Base-by-base conservation (phyloP, 805 yeast species). In the Ogataea zsoltii region DNA sequence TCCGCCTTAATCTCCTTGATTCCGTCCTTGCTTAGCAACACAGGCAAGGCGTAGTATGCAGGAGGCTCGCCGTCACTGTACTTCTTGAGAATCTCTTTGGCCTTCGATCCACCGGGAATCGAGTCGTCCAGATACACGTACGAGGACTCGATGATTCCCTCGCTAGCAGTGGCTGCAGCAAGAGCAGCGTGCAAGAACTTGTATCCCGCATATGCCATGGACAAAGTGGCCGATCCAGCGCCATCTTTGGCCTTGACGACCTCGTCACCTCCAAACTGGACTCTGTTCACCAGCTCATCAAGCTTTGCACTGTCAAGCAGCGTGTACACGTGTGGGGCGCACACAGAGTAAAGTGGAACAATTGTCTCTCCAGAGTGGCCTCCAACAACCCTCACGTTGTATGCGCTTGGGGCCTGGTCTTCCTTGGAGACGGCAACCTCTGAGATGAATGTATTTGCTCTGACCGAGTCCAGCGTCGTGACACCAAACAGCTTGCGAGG, bases 281-380 rank as follows among this genome's bases (percentile, higher is more conserved):
- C 88, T 71, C 96, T 84, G 78, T 88, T 79, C 66, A 88, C 77
- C 61, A 89, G 76, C 21, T 75, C 71, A 40, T 79, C 84, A 7
- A 58, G 62, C 65, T 61, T 62, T 44, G 65, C 71, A 60, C 59
- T 61, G 57, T 62, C 62, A 47, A 60, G 69, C 50, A 44, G 50
- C 41, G 34, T 45, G 53, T 55, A 55, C 42, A 48, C 54, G 49
- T 54, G 53, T 9, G 62, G 70, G 44, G 61, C 63, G 60, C 59
- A 61, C 18, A 63, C 58, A 31, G 90, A 77, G 65, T 84, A 79
- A 14, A 76, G 65, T 42, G 97, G 97, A 36, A 89, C 94, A 60
- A 89, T 89, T 41, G 96, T 89, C 65, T 85, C 92, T 50, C 96
- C 96, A 33, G 96, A 87, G 75, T 89, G 97, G 44, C 97, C 97